A percentile compares a stretch with the other conserved stretches of the same genome.
Evolutionary conservation across 768 basidiomycete genomes (phyloP).

Genomic region (Pluteus cervinus): DNA sequence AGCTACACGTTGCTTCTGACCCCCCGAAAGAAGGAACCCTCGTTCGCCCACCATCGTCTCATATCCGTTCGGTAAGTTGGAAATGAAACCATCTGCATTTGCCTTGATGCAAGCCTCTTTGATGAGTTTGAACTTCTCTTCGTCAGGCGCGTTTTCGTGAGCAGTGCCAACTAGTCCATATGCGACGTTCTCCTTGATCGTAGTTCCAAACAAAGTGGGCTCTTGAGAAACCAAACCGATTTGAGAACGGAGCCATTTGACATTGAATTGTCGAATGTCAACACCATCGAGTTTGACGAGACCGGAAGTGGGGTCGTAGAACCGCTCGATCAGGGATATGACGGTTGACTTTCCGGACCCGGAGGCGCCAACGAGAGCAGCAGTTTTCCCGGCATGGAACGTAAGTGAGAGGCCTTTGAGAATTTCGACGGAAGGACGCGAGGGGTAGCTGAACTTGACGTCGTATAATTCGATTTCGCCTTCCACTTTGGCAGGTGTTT

Average conservation of each 20-base stretch:
- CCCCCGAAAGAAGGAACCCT: conserved; percentile 69
- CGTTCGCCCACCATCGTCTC: conserved; percentile 80
- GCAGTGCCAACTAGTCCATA: conserved; percentile 67
- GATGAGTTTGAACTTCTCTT: conserved; percentile 62
- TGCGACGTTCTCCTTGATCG: conserved; percentile 66
- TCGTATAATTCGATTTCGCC: conserved; percentile 67
- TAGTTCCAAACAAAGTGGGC: conserved; percentile 69
- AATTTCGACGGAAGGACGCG: conserved; percentile 62
- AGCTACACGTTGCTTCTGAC: conserved; percentile 75
- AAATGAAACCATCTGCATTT: conserved; percentile 74
- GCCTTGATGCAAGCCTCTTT: conserved; percentile 75
- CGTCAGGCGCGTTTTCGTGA: conserved; percentile 53
- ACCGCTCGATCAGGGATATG: conserved; percentile 69
- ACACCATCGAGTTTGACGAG: conserved; percentile 59
- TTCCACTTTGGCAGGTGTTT: conserved; percentile 50
- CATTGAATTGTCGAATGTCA: conserved; percentile 58
- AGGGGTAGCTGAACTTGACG: conserved; percentile 73
- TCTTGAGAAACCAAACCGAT: conserved; percentile 80
- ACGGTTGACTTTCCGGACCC: conserved; percentile 66
- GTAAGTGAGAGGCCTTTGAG: conserved; percentile 52
- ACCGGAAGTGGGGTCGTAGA: conserved; percentile 69
- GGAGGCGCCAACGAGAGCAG: conserved; percentile 62
- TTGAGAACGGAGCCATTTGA: conserved; percentile 72
- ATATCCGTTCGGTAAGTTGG: conserved; percentile 64
- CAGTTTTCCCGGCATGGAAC: conserved; percentile 66